Base-by-base conservation (phyloP, 176 grass and related monocot species). In the Bothriochloa decipiens region DNA sequence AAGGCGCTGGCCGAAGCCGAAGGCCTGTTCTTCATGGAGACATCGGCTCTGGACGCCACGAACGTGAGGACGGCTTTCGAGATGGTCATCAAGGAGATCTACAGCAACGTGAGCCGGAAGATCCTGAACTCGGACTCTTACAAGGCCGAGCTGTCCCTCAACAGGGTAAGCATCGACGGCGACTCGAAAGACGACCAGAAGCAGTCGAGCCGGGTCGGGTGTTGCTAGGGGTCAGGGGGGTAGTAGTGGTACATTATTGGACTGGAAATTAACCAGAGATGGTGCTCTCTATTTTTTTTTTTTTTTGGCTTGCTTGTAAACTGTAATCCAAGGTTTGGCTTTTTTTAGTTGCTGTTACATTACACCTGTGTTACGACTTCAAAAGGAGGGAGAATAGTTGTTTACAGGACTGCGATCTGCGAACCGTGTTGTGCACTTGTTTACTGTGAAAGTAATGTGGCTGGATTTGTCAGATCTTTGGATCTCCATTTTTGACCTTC, bases 11-110 rank as follows among this genome's bases (percentile, higher is more conserved):
- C 94, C 0, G 94, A 96, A 76, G 85, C 91, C 0, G 91, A 96
- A 66, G 94, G 94, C 26, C 64, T 96, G 68, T 96, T 96, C 91
- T 96, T 96, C 70, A 96, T 96, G 94, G 94, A 96, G 81, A 96
- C 94, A 11, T 96, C 94, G 0, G 94, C 94, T n/a, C 84, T 96
- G 11, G 91, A 96, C 40, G 87, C 94, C 6, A 96, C 91, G 0
- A 96, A 96, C 43, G 94, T 96, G 41, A 91, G 75, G 80, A 93
- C 84, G 1, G 94, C 94, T 17, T 96, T 96, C 14, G 94, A 96
- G 81, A 79, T 96, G 26, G 89, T 91, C 22, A 93, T 96, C 35
- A 93, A 74, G 91, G 94, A 96, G 68, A 96, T 96, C 55, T 96
- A 96, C 87, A 83, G 84, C 64, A 96, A 77, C 25, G 94, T 96